Evolutionary conservation across 1,284 basidiomycete genomes (phyloP).

Genomic region (Boletellus deceptivus): DNA sequence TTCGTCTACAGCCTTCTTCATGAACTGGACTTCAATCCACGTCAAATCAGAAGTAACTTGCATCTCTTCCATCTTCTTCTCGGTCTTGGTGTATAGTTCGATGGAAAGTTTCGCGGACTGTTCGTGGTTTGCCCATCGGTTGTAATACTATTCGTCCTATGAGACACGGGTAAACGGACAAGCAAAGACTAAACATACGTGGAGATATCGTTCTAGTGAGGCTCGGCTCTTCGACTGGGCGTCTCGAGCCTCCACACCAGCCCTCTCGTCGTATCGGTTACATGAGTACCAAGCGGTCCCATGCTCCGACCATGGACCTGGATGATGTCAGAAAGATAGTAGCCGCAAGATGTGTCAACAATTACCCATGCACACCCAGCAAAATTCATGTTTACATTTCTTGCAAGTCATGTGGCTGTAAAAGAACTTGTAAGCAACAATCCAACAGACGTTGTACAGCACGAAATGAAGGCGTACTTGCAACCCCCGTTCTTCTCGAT

Average conservation of each 20-base stretch:
- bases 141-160: constrained; percentile 76
- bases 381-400: constrained; percentile 93
- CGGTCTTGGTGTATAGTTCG: constrained; percentile 90
- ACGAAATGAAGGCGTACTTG: constrained; percentile 65
- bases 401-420: constrained; percentile 97
- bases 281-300: constrained; percentile 98
- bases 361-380: constrained; percentile 78
- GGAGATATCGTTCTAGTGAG: constrained; percentile 93
- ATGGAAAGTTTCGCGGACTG: constrained; percentile 95
- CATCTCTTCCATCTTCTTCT: constrained; percentile 99
- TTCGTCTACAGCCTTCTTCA: constrained; percentile 95
- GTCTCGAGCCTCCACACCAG: constrained; percentile 85
- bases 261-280: constrained; percentile 96
- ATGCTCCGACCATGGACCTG: constrained; percentile 95
- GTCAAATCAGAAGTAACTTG: constrained; percentile 88
- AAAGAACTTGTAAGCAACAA: constrained; percentile 3
- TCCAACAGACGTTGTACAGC: neutral
- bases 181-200: constrained; percentile 53
- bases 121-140: constrained; percentile 98
- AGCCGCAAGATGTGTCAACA: constrained; percentile 3
- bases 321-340: constrained; percentile 1
- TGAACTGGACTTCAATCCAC: constrained; percentile 99
- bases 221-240: constrained; percentile 86
- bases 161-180: neutral
- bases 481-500: constrained; percentile 99